Evolutionary conservation across 2,329 filamentous ascomycete genomes (phyloP).

Genomic region (Capronia coronata): DNA sequence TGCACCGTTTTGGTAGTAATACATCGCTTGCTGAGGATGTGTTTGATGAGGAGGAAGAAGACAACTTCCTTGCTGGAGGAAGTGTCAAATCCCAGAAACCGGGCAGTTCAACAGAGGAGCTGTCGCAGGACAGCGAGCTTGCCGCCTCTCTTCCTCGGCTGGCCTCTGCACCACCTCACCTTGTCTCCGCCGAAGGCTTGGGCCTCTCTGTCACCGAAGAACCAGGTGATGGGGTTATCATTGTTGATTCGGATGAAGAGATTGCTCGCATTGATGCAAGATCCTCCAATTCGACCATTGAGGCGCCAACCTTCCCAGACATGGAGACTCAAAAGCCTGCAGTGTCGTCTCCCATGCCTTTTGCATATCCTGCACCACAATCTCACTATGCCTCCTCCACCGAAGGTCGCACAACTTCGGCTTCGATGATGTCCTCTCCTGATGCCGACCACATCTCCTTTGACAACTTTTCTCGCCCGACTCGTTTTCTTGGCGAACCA

Average conservation of each 20-base stretch:
- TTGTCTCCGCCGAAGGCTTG: slow-evolving; percentile 22
- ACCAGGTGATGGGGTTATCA: slow-evolving; percentile 23
- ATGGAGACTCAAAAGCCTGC: slow-evolving; percentile 35
- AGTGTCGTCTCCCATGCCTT: slow-evolving; percentile 39
- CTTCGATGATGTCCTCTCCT: slow-evolving; percentile 43
- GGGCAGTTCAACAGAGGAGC: background rate
- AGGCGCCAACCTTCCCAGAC: slow-evolving; percentile 20
- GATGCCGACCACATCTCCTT: slow-evolving; percentile 38
- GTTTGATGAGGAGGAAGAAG: slow-evolving; percentile 47
- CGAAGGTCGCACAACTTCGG: slow-evolving; percentile 34
- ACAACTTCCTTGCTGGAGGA: slow-evolving; percentile 40
- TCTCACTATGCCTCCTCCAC: slow-evolving; percentile 36
- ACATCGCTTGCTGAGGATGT: slow-evolving; percentile 41
- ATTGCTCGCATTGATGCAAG: slow-evolving; percentile 15
- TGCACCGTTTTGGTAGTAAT: slow-evolving; percentile 36
- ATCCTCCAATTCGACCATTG: slow-evolving; percentile 29
- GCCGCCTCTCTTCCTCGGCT: background rate
- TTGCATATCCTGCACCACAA: slow-evolving; percentile 36
- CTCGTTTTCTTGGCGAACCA: slow-evolving; percentile 33
- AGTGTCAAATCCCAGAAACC: background rate
- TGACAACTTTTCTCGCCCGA: slow-evolving; percentile 38
- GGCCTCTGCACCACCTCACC: slow-evolving; percentile 19
- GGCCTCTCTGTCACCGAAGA: slow-evolving; percentile 19
- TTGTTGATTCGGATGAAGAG: slow-evolving; percentile 26
- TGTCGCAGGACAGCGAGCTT: slow-evolving; percentile 7